Percentiles rank a stretch among this genome's conserved stretches.
Evolutionary conservation across 108 stramenopile genomes (phyloP).

Genomic region (Parietichytrium sp.): DNA sequence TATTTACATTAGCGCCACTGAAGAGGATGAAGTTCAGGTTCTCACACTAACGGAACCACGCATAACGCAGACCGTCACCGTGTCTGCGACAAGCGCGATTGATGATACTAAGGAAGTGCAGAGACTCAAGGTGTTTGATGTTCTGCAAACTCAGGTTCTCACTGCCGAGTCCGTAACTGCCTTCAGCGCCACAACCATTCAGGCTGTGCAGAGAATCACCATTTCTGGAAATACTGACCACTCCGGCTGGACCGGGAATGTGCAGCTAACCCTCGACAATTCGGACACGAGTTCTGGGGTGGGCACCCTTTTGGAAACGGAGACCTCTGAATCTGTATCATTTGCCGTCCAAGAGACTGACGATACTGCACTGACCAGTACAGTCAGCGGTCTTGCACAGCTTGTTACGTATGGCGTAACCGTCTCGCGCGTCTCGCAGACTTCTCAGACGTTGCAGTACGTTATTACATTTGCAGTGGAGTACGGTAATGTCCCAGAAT

Average conservation of each 20-base stretch:
- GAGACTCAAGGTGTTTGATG: neutral
- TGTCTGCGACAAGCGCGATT: neutral
- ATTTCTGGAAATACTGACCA: neutral
- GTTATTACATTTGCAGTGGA: neutral
- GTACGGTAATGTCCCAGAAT: neutral
- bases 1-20: conserved; percentile 25
- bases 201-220: neutral
- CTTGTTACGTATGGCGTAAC: no score
- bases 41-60: neutral
- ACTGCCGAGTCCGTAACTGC: neutral
- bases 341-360: no score
- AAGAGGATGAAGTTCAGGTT: neutral
- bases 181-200: neutral
- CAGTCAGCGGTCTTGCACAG: no score
- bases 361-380: no score
- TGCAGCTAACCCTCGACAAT: no score
- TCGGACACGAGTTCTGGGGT: no score
- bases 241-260: no score
- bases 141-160: neutral
- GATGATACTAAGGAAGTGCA: neutral
- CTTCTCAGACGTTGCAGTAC: no score
- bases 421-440: no score
- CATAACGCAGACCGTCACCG: neutral
- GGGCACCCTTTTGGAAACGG: no score
- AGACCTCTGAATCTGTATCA: no score